Conservation (phyloP, 2,329 filamentous ascomycete species). For the Penicillium sp. region DNA sequence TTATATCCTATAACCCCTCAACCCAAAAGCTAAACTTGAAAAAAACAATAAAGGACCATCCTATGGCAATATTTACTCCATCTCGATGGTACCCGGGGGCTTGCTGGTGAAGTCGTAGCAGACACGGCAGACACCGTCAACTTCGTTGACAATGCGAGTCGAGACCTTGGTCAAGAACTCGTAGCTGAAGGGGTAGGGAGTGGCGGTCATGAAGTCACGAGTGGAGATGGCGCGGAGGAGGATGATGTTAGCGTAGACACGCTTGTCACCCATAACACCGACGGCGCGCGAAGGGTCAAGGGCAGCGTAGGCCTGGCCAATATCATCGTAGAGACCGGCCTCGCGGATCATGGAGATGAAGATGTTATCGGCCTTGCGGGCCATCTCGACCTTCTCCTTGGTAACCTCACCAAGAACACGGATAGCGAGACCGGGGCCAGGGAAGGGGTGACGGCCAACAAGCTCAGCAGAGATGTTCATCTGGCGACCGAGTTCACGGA, state of each 20-base stretch:
- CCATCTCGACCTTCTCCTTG: constrained; percentile 74
- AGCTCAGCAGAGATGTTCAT: constrained; percentile 49
- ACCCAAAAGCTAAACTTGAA: neutral
- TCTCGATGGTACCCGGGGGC: constrained; percentile 27
- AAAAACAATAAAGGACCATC: neutral
- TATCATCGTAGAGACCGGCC: constrained; percentile 54
- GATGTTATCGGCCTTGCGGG: constrained; percentile 48
- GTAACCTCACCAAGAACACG: constrained; percentile 84
- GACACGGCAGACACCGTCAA: constrained; percentile 70
- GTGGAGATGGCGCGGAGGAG: constrained; percentile 57
- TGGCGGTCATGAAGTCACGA: constrained; percentile 73
- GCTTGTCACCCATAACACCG: constrained; percentile 59
- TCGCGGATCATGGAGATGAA: constrained; percentile 49
- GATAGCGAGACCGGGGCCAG: constrained; percentile 67
- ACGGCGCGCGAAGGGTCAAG: constrained; percentile 62
- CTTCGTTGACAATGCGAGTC: constrained; percentile 56
- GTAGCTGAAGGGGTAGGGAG: constrained; percentile 66
- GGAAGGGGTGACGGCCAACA: constrained; percentile 73
- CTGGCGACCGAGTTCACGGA: constrained; percentile 69
- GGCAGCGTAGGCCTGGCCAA: constrained; percentile 70
- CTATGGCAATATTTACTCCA: constrained; percentile 18
- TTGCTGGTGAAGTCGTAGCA: constrained; percentile 58
- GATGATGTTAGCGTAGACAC: constrained; percentile 49
- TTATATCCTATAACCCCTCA: neutral
- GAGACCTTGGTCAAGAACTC: constrained; percentile 34